These are phyloP conservation scores for Ophiostoma sp. DNA, from an alignment of 2,329 filamentous ascomycete genomes.

Conservation along the genomic window DNA sequence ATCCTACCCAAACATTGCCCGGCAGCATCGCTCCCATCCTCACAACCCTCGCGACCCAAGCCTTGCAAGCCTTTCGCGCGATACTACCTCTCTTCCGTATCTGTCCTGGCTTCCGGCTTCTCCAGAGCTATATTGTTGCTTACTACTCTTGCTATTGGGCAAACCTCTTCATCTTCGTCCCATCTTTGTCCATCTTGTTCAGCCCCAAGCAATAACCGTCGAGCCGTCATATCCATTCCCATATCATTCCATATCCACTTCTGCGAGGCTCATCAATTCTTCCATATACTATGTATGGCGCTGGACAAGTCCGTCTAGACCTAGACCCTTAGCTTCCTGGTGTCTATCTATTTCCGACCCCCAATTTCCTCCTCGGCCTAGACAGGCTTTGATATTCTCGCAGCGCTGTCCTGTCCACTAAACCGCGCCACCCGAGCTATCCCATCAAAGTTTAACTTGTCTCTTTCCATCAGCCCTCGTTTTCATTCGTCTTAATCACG, in stretches of 20 bases:
- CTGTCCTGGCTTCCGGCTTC: background rate
- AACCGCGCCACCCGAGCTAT: background rate
- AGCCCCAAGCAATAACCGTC: background rate
- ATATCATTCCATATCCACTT: background rate
- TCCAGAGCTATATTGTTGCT: background rate
- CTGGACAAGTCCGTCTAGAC: background rate
- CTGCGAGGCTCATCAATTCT: conserved; percentile 4
- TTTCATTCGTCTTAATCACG: background rate
- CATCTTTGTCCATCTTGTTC: background rate
- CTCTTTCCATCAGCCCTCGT: background rate
- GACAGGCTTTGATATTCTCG: background rate
- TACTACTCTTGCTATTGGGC: background rate
- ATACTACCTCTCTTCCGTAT: background rate
- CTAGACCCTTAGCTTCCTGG: background rate
- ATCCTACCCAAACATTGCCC: no score
- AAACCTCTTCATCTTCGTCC: background rate
- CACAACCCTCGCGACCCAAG: no score
- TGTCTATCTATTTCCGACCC: background rate
- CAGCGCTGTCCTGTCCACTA: background rate
- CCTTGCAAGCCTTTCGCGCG: background rate
- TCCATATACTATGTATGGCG: background rate
- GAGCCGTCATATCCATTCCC: background rate
- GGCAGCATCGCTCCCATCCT: no score
- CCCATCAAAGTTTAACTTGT: background rate
- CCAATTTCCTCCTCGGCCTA: background rate